These are phyloP conservation scores for Leptographium flavum DNA, from an alignment of 2,329 filamentous ascomycete genomes.

Conservation along the genomic window DNA sequence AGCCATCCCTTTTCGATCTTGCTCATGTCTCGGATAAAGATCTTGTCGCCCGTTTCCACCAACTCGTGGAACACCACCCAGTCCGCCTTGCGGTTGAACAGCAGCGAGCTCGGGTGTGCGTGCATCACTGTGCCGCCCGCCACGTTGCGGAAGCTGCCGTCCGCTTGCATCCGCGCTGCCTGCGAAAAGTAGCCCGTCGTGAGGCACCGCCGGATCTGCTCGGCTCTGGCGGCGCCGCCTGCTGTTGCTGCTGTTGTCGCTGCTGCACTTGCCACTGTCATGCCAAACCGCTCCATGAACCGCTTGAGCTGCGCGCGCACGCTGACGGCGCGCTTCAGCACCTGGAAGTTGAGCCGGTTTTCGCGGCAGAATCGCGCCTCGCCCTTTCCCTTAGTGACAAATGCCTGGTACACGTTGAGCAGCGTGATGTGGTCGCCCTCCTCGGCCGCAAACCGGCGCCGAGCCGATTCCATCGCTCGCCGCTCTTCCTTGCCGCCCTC, in stretches of 20 bases:
- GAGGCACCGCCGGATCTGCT: constrained; percentile 71
- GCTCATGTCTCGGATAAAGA: constrained; percentile 80
- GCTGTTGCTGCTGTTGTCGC: constrained; percentile 12
- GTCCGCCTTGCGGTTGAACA: constrained; percentile 93
- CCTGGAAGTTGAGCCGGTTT: constrained; percentile 76
- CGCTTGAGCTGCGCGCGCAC: constrained; percentile 76
- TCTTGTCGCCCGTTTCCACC: constrained; percentile 78
- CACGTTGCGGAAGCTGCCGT: constrained; percentile 82
- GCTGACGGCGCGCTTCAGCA: constrained; percentile 67
- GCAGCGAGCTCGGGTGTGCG: constrained; percentile 80
- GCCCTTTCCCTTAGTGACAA: constrained; percentile 69
- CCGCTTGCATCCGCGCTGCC: constrained; percentile 82
- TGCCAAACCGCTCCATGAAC: constrained; percentile 74
- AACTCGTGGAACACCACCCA: constrained; percentile 96
- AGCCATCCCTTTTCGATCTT: constrained; percentile 92
- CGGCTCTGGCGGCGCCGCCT: constrained; percentile 31
- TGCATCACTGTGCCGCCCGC: constrained; percentile 63
- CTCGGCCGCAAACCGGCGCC: constrained; percentile 74
- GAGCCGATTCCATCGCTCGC: constrained; percentile 57
- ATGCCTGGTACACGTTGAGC: constrained; percentile 85
- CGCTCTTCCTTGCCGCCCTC: constrained; percentile 53
- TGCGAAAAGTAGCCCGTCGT: constrained; percentile 88
- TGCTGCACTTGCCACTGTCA: constrained; percentile 43
- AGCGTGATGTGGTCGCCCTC: constrained; percentile 91
- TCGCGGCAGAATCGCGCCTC: constrained; percentile 78